Evolutionary conservation across 371 early-diverging fungal species (phyloP).

Genomic region (Blakeslea trispora): DNA sequence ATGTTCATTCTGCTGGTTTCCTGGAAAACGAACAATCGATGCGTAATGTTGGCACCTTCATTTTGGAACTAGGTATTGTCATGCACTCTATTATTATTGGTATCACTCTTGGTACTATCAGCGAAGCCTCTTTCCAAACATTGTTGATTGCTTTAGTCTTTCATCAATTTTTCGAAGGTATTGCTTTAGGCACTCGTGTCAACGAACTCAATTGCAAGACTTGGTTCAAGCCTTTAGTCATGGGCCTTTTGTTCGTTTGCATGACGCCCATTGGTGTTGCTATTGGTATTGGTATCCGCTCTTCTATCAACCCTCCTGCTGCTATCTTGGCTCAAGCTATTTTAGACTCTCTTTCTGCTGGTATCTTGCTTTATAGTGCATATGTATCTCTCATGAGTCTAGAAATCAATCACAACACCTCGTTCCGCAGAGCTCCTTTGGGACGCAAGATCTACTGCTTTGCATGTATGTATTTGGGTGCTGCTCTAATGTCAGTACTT

Average conservation of each 20-base stretch:
- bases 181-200: slow-evolving; percentile 80
- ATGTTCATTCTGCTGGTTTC: slow-evolving; percentile 47
- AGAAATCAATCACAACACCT: slow-evolving; percentile 63
- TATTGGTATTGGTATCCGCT: slow-evolving; percentile 72
- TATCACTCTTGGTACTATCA: slow-evolving; percentile 54
- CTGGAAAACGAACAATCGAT: slow-evolving; percentile 33
- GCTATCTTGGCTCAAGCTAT: slow-evolving; percentile 72
- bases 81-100: slow-evolving; percentile 90
- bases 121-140: slow-evolving; percentile 33
- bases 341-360: slow-evolving; percentile 75
- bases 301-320: slow-evolving; percentile 55
- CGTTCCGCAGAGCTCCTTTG: slow-evolving; percentile 47
- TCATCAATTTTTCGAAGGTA: slow-evolving; percentile 91
- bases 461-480: slow-evolving; percentile 62
- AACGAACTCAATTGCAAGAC: slow-evolving; percentile 62
- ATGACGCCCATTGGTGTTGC: slow-evolving; percentile 81
- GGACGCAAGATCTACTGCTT: slow-evolving; percentile 51
- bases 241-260: slow-evolving; percentile 45
- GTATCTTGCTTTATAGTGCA: slow-evolving; percentile 79
- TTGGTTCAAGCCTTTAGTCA: slow-evolving; percentile 36
- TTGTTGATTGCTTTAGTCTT: slow-evolving; percentile 77
- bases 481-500: slow-evolving; percentile 67
- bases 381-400: slow-evolving; percentile 74
- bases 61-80: slow-evolving; percentile 84
- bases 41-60: slow-evolving; percentile 49